These are phyloP conservation scores for Phoma sp. DNA, from an alignment of 2,329 filamentous ascomycete species.

Conservation along the genomic window DNA sequence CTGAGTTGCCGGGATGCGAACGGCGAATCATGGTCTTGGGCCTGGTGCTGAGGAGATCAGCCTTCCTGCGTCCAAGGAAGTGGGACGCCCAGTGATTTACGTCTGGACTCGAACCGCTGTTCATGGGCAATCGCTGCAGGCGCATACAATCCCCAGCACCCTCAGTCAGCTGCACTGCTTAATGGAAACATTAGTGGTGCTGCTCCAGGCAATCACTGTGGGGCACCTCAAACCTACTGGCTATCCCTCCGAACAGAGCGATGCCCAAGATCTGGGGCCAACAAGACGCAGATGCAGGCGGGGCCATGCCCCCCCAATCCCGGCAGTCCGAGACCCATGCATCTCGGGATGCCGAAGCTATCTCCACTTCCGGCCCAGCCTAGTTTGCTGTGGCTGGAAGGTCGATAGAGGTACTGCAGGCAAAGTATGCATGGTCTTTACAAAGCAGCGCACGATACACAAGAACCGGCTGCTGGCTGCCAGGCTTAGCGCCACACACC, in stretches of 20 bases:
- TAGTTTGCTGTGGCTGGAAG: background rate
- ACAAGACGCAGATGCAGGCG: constrained; percentile 2
- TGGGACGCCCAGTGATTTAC: constrained; percentile 13
- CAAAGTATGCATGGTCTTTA: constrained; percentile 1
- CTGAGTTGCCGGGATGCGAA: constrained; percentile 16
- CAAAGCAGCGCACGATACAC: constrained; percentile 3
- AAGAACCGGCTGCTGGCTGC: constrained; percentile 5
- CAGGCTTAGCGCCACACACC: constrained; percentile 7
- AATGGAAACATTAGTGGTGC: background rate
- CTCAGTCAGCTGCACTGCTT: constrained; percentile 7
- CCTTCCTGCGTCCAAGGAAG: constrained; percentile 14
- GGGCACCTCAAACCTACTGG: constrained; percentile 8
- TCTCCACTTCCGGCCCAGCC: constrained; percentile 2
- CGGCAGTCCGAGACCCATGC: constrained; percentile 2
- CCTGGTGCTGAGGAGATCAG: constrained; percentile 14
- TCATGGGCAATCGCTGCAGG: constrained; percentile 13
- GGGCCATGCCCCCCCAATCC: constrained; percentile 14
- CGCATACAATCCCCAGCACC: constrained; percentile 7
- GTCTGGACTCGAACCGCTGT: constrained; percentile 12
- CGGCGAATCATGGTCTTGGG: constrained; percentile 17
- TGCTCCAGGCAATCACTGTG: constrained; percentile 8
- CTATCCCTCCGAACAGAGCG: constrained; percentile 9
- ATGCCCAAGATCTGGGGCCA: constrained; percentile 2
- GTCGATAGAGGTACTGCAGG: constrained; percentile 1
- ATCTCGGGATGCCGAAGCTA: constrained; percentile 16